Evolutionary conservation across 495 filamentous ascomycete genomes (phyloP).

Genomic region (Halenospora varia): DNA sequence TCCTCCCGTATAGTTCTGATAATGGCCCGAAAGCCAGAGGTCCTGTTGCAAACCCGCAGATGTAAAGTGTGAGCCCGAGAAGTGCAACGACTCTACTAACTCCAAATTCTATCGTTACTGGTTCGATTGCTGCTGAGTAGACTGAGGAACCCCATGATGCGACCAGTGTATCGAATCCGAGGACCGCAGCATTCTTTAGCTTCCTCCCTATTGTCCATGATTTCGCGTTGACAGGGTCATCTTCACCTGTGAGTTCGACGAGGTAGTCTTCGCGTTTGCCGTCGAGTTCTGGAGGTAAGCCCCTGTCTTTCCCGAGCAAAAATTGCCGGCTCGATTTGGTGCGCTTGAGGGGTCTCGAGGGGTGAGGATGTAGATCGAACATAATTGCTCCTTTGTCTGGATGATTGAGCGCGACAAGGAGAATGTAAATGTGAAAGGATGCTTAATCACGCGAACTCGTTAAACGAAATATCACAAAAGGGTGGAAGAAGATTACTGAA

Average conservation of each 20-base stretch:
- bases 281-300: conserved; percentile 6
- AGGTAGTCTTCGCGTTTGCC: conserved; percentile 7
- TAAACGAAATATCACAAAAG: too few relatives aligned
- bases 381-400: too few relatives aligned
- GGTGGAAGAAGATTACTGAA: too few relatives aligned
- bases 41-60: conserved; percentile 13
- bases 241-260: conserved; percentile 7
- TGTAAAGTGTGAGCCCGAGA: conserved; percentile 11
- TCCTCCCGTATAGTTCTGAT: conserved; percentile 8
- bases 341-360: conserved; percentile 5
- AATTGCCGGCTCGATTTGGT: conserved; percentile 5
- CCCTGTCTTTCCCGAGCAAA: conserved; percentile 3
- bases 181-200: neutral
- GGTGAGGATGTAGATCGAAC: conserved; percentile 15
- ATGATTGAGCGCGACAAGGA: too few relatives aligned
- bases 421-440: too few relatives aligned
- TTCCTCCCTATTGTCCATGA: conserved; percentile 7
- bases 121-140: conserved; percentile 6
- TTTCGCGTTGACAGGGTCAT: conserved; percentile 12
- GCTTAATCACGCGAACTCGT: too few relatives aligned
- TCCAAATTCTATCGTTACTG: conserved; percentile 7
- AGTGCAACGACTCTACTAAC: conserved; percentile 3
- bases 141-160: conserved; percentile 10
- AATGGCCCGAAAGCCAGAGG: conserved; percentile 2
- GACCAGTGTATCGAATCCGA: conserved; percentile 11